Conservation (phyloP, 2,329 filamentous ascomycete species). For the Colletotrichum sp. region DNA sequence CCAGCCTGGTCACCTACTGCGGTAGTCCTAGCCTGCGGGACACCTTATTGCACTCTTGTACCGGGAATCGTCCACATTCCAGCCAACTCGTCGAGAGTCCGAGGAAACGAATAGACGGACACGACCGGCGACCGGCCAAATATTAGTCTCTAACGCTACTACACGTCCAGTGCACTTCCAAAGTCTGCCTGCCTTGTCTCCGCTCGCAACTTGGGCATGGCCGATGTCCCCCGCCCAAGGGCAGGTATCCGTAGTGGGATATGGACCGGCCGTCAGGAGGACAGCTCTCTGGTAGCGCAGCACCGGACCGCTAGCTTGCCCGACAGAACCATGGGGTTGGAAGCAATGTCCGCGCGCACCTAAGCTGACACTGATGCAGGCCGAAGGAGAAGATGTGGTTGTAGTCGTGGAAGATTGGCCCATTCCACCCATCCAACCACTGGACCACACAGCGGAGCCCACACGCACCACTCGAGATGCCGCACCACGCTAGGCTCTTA, state of each 20-base stretch:
- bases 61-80: neutral
- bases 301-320: constrained; percentile 1
- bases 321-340: constrained; percentile 8
- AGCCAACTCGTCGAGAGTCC: neutral
- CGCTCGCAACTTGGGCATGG: neutral
- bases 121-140: neutral
- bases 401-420: neutral
- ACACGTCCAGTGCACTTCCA: neutral
- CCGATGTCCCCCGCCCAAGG: neutral
- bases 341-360: neutral
- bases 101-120: neutral
- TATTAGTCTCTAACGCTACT: neutral
- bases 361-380: neutral
- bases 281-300: neutral
- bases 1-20: neutral
- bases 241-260: neutral
- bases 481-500: neutral
- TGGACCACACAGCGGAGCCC: neutral
- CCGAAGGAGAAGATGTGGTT: neutral
- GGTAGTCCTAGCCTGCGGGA: neutral
- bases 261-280: neutral
- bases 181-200: neutral
- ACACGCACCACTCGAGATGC: neutral
- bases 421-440: neutral
- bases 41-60: neutral